Percentiles rank a stretch among this genome's conserved stretches.
These are phyloP conservation scores for Xylariales sp. DNA, from an alignment of 2,329 filamentous ascomycete genomes.

Conservation along the genomic window DNA sequence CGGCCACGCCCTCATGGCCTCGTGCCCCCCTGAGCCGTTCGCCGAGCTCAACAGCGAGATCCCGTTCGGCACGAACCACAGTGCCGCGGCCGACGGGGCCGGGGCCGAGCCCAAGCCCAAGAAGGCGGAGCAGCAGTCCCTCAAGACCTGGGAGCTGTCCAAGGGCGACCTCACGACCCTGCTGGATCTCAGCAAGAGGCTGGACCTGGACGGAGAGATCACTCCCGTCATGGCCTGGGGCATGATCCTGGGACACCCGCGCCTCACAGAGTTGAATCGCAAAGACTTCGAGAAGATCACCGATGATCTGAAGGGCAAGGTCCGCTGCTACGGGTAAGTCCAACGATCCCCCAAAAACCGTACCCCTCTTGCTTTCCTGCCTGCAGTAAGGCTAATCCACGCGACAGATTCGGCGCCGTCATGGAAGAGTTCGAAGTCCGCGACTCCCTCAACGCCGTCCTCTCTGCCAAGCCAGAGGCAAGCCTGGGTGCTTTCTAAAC, in stretches of 20 bases:
- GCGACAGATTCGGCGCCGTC: constrained; percentile 68
- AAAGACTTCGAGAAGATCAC: constrained; percentile 79
- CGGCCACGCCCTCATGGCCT: constrained; percentile 93
- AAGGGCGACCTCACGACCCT: constrained; percentile 83
- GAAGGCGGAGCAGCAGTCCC: constrained; percentile 52
- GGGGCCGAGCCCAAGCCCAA: constrained; percentile 59
- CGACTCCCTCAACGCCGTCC: constrained; percentile 79
- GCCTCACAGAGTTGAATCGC: constrained; percentile 72
- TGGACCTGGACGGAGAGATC: constrained; percentile 89
- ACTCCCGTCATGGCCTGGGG: constrained; percentile 97
- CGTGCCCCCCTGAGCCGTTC: constrained; percentile 79
- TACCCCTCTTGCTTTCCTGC: no score
- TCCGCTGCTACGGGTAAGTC: constrained; percentile 91
- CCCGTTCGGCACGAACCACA: constrained; percentile 63
- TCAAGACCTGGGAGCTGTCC: constrained; percentile 82
- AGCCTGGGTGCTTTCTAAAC: constrained; percentile 40
- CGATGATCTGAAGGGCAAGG: constrained; percentile 79
- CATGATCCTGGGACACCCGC: constrained; percentile 78
- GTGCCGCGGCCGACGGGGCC: constrained; percentile 30
- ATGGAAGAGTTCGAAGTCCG: constrained; percentile 76
- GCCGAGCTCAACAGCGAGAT: constrained; percentile 61
- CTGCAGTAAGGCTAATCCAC: constrained; percentile 31
- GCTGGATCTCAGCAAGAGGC: constrained; percentile 82
- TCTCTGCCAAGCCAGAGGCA: constrained; percentile 67
- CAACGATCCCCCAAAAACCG: background rate